Conservation (phyloP, 2,329 filamentous ascomycete genomes). For the Curvularia lunata region DNA sequence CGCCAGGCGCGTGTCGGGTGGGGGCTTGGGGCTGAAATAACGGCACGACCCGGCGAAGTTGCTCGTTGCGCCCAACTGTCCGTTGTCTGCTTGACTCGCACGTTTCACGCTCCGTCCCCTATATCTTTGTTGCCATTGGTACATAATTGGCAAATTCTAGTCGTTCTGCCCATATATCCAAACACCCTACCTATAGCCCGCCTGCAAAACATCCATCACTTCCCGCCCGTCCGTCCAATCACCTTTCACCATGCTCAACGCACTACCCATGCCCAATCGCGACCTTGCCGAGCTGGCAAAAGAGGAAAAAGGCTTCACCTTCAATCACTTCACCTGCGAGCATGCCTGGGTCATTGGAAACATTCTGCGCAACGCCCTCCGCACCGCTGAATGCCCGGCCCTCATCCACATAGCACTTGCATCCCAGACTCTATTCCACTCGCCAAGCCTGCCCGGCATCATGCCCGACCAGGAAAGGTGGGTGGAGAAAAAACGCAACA, state of each 20-base stretch:
- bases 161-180: constrained; percentile 9
- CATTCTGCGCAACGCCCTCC: constrained; percentile 68
- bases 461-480: constrained; percentile 74
- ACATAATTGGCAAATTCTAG: constrained; percentile 8
- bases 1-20: constrained; percentile 6
- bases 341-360: constrained; percentile 71
- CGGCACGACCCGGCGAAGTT: constrained; percentile 18
- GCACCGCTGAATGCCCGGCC: constrained; percentile 60
- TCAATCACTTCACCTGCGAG: constrained; percentile 64
- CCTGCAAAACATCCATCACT: background rate
- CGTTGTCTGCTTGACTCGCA: constrained; percentile 7
- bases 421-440: constrained; percentile 72
- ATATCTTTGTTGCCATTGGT: constrained; percentile 1
- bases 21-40: constrained; percentile 12
- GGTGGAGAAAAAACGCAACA: constrained; percentile 69
- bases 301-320: constrained; percentile 54
- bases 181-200: constrained; percentile 12
- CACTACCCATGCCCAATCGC: constrained; percentile 42
- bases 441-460: constrained; percentile 69
- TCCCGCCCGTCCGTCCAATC: constrained; percentile 6
- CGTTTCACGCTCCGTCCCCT: constrained; percentile 12
- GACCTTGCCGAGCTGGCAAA: constrained; percentile 50
- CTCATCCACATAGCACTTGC: constrained; percentile 71
- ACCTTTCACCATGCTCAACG: constrained; percentile 20
- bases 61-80: constrained; percentile 4